These are phyloP conservation scores for Lantana camara DNA, from an alignment of 257 asterid genomes.

Conservation along the genomic window DNA sequence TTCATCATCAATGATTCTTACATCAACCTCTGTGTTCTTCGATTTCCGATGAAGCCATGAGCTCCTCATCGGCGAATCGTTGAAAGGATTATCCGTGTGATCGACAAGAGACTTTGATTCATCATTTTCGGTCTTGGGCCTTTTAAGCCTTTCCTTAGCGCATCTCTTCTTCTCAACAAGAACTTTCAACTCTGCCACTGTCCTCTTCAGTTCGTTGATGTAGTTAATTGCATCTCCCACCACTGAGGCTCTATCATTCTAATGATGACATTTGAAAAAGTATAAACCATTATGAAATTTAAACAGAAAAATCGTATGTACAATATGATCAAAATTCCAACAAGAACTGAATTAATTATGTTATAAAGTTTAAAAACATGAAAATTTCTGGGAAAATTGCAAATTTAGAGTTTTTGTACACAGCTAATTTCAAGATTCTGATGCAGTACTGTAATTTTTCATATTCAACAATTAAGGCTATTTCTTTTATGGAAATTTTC, in stretches of 20 bases:
- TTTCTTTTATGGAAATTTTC: no score
- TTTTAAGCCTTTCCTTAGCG: constrained; percentile 59
- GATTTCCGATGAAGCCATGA: constrained; percentile 93
- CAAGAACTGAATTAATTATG: no score
- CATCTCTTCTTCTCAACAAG: constrained; percentile 76
- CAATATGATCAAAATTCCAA: no score
- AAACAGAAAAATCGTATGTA: no score
- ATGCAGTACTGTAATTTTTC: no score
- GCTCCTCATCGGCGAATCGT: constrained; percentile 58
- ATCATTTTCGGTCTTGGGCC: constrained; percentile 51
- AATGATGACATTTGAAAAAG: not conserved
- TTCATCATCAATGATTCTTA: constrained; percentile 75
- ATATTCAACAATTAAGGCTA: no score
- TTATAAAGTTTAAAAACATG: no score
- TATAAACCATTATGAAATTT: no score
- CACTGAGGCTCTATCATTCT: constrained; percentile 66
- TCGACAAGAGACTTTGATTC: constrained; percentile 46
- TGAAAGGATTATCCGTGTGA: constrained; percentile 47
- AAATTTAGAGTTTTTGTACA: no score
- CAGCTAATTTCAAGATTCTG: no score
- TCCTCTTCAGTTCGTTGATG: constrained; percentile 69
- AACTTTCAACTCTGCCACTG: constrained; percentile 53
- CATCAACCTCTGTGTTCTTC: constrained; percentile 82
- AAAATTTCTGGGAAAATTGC: no score
- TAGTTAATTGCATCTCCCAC: constrained; percentile 60